A percentile compares a stretch with the other conserved stretches of the same genome.
Conservation (phyloP, 1,284 basidiomycete genomes). For the Sanghuangporus sanghuang region DNA sequence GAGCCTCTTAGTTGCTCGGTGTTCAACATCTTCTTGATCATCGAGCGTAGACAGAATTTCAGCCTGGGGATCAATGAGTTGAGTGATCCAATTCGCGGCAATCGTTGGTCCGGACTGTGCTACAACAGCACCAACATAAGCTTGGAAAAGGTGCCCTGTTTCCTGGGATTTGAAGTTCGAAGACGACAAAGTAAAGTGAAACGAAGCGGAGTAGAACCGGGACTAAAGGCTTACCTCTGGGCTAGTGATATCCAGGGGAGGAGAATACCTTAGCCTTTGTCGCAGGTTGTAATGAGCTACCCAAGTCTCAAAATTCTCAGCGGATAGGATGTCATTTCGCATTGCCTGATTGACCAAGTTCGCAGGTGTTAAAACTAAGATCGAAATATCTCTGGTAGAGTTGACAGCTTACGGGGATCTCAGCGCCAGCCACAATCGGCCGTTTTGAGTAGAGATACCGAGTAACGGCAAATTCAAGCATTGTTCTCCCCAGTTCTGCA, state of each 20-base stretch:
- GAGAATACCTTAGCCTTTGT: slow-evolving; percentile 51
- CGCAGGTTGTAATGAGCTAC: slow-evolving; percentile 49
- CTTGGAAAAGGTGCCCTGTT: slow-evolving; percentile 50
- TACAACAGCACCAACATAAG: slow-evolving; percentile 64
- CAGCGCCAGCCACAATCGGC: slow-evolving; percentile 44
- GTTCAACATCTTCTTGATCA: not conserved
- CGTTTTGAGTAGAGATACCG: slow-evolving; percentile 45
- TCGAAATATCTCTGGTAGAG: not conserved
- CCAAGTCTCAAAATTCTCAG: slow-evolving; percentile 52
- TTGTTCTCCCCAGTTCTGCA: slow-evolving; percentile 45
- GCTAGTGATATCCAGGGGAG: slow-evolving; percentile 35
- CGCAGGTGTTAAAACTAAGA: not conserved
- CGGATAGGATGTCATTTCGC: slow-evolving; percentile 33
- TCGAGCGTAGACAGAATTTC: slow-evolving; percentile 16
- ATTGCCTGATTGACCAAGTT: slow-evolving; percentile 29
- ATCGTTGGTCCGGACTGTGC: slow-evolving; percentile 45
- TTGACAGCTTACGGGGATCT: slow-evolving; percentile 39
- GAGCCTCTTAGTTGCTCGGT: slow-evolving; percentile 2
- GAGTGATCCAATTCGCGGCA: slow-evolving; percentile 55
- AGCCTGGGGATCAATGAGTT: slow-evolving; percentile 41
- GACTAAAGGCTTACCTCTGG: slow-evolving; percentile 40
- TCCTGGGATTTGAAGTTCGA: slow-evolving; percentile 37
- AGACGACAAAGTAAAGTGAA: not conserved
- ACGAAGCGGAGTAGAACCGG: not conserved
- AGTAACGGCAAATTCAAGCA: slow-evolving; percentile 47